Conservation (phyloP, 2,329 filamentous ascomycete genomes). For the Diplodia intermedia region DNA sequence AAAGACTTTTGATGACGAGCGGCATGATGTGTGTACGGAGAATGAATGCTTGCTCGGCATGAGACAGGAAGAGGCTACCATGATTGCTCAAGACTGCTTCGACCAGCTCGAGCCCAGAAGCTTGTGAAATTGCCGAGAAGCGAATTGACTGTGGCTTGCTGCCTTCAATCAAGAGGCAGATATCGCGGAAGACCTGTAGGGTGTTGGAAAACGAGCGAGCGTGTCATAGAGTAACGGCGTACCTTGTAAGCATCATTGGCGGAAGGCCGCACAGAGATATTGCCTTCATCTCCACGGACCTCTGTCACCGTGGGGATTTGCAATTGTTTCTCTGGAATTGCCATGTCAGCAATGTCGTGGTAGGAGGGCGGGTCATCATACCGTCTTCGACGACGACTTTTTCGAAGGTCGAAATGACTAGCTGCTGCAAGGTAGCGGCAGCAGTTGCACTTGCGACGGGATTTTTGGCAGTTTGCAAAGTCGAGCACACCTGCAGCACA, state of each 20-base stretch:
- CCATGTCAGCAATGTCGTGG: not conserved
- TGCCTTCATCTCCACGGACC: conserved; percentile 69
- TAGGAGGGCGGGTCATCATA: conserved; percentile 51
- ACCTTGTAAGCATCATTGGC: conserved; percentile 85
- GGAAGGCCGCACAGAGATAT: conserved; percentile 72
- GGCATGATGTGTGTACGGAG: conserved; percentile 81
- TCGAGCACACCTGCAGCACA: conserved; percentile 88
- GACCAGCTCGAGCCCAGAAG: conserved; percentile 88
- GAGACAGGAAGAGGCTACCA: conserved; percentile 75
- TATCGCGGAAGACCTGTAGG: conserved; percentile 78
- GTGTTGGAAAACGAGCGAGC: conserved; percentile 32
- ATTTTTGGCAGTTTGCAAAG: conserved; percentile 89
- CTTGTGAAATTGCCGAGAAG: conserved; percentile 77
- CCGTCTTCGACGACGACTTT: conserved; percentile 85
- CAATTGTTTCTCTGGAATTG: conserved; percentile 44
- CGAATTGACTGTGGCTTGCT: conserved; percentile 82
- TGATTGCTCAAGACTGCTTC: conserved; percentile 90
- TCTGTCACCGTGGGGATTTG: conserved; percentile 69
- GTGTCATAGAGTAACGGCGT: conserved; percentile 30
- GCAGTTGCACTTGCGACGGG: conserved; percentile 94
- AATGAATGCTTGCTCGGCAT: conserved; percentile 81
- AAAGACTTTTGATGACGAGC: conserved; percentile 77
- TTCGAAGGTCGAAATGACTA: conserved; percentile 91
- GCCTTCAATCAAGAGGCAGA: conserved; percentile 86
- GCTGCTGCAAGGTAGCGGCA: conserved; percentile 92